phyloP scores from a whole-genome alignment of 2,329 filamentous ascomycete species.

The Colletotrichum cuscutae region DNA sequence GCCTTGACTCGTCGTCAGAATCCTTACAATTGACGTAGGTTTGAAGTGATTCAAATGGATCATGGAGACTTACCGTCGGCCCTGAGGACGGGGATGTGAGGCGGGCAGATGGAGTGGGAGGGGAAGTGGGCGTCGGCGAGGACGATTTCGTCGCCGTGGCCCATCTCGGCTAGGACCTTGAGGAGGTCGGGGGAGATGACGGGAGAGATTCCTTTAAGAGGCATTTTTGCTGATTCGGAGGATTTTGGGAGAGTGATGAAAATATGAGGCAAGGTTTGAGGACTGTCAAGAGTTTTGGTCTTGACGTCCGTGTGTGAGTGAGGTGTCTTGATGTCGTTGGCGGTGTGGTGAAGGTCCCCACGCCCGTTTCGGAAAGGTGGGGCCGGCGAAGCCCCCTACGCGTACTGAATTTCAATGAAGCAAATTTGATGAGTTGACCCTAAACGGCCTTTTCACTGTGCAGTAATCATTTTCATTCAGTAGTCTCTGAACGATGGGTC shows the following conservation, averaged over 20 bases:
- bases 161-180: slow-evolving; percentile 34
- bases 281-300: neutral
- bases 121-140: slow-evolving; percentile 31
- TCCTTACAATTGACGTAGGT: too few species aligned
- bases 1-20: neutral
- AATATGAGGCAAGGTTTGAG: neutral
- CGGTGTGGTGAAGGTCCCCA: neutral
- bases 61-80: slow-evolving; percentile 16
- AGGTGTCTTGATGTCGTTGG: neutral
- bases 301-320: neutral
- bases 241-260: neutral
- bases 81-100: slow-evolving; percentile 25
- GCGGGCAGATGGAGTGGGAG: slow-evolving; percentile 31
- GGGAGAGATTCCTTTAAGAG: slow-evolving; percentile 27
- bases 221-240: neutral
- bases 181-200: slow-evolving; percentile 32
- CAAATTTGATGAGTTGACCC: neutral
- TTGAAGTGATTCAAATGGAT: too few species aligned
- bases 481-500: too few species aligned
- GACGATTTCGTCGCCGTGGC: slow-evolving; percentile 30
- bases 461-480: too few species aligned
- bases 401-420: neutral
- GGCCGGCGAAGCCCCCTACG: neutral
- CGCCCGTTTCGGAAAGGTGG: neutral
- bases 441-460: neutral